Evolutionary conservation across 2,329 filamentous ascomycete species (phyloP).

Genomic region (Nemania serpens): DNA sequence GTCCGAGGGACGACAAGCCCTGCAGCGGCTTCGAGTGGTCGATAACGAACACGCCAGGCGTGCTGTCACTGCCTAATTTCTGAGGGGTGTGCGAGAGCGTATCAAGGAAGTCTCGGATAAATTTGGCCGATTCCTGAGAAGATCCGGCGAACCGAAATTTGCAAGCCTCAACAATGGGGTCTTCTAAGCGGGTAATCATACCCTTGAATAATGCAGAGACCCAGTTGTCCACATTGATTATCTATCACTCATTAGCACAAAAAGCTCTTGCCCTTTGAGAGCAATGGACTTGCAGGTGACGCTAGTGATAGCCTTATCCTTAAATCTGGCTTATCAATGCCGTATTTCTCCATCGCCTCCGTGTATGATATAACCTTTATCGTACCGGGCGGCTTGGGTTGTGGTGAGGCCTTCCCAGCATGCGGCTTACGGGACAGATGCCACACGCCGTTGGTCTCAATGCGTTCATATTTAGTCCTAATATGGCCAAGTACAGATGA

Average conservation of each 20-base stretch:
- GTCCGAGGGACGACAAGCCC: conserved; percentile 64
- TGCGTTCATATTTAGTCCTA: conserved; percentile 36
- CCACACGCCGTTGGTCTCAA: conserved; percentile 38
- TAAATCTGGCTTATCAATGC: conserved; percentile 90
- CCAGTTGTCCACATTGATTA: conserved; percentile 67
- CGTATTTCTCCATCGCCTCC: conserved; percentile 78
- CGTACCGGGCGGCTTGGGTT: background rate
- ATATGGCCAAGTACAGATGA: conserved; percentile 33
- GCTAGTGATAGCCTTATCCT: conserved; percentile 58
- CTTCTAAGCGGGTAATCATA: conserved; percentile 72
- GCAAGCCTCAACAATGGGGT: conserved; percentile 77
- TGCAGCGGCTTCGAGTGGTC: conserved; percentile 74
- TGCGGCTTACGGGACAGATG: conserved; percentile 11
- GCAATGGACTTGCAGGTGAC: conserved; percentile 56
- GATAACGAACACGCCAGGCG: conserved; percentile 77
- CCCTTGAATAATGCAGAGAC: conserved; percentile 67
- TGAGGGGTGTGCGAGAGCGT: conserved; percentile 62
- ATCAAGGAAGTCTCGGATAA: conserved; percentile 71
- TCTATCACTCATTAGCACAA: conserved; percentile 51
- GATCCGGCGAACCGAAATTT: conserved; percentile 62
- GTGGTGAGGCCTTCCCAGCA: background rate
- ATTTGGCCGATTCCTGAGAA: conserved; percentile 48
- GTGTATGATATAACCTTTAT: conserved; percentile 58
- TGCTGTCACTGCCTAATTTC: conserved; percentile 70
- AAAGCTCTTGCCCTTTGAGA: background rate